These are phyloP conservation scores for Juncus inflexus DNA, from an alignment of 176 grass and related monocot species.

Conservation along the genomic window DNA sequence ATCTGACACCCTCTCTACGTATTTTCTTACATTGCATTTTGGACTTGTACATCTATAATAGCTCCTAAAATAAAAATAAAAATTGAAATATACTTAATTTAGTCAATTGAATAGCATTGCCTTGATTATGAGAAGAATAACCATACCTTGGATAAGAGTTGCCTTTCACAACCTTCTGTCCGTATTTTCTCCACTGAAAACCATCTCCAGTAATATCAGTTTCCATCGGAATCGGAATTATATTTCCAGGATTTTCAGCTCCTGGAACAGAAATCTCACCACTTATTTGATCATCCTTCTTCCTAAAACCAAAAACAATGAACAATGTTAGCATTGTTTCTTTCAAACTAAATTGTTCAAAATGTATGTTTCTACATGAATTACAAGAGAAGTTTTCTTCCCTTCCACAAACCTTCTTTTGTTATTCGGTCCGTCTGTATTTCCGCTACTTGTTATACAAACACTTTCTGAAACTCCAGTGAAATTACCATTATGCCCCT, in stretches of 20 bases:
- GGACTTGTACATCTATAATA: constrained; percentile 45
- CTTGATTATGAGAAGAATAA: not conserved
- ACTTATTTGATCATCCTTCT: constrained; percentile 31
- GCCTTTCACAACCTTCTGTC: constrained; percentile 57
- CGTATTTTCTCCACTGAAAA: constrained; percentile 64
- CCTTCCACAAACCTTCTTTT: constrained; percentile 34
- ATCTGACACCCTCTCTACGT: constrained; percentile 42
- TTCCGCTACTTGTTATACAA: not conserved
- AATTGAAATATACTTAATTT: not conserved
- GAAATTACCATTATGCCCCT: constrained; percentile 23
- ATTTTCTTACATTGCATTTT: constrained; percentile 46
- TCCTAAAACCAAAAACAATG: constrained; percentile 30
- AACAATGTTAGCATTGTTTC: not conserved
- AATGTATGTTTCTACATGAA: not conserved
- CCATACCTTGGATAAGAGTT: constrained; percentile 48
- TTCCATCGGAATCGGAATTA: constrained; percentile 7
- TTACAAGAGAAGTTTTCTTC: not conserved
- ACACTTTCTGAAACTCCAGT: constrained; percentile 6
- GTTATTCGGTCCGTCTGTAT: constrained; percentile 20
- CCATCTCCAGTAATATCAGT: constrained; percentile 28
- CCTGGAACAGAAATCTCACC: constrained; percentile 1
- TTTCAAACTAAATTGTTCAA: not conserved
- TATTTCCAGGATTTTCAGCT: constrained; percentile 6
- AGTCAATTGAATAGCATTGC: not conserved
- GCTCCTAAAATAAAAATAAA: constrained; percentile 32